Evolutionary conservation across 2,329 filamentous ascomycete species (phyloP).

Genomic region (Apiospora aurea): DNA sequence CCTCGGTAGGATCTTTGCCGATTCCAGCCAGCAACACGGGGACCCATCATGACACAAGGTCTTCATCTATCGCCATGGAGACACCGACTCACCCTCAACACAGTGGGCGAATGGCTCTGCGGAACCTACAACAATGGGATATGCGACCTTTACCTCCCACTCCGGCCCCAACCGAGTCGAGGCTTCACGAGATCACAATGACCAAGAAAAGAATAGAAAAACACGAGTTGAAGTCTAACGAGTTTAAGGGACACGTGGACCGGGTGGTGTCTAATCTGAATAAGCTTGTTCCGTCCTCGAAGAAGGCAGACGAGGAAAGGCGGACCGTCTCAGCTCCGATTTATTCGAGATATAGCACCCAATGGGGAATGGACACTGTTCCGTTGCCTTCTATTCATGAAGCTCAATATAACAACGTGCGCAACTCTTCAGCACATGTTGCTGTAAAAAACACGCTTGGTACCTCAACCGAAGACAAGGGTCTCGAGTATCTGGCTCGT

Average conservation of each 20-base stretch:
- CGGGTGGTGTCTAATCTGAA: slow-evolving; percentile 32
- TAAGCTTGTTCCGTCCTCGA: slow-evolving; percentile 26
- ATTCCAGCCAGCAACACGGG: neutral
- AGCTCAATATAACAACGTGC: slow-evolving; percentile 44
- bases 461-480: slow-evolving; percentile 42
- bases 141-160: slow-evolving; percentile 58
- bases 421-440: slow-evolving; percentile 55
- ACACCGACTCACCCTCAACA: slow-evolving; percentile 30
- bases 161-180: slow-evolving; percentile 47
- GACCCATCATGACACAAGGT: slow-evolving; percentile 16
- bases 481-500: slow-evolving; percentile 53
- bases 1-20: neutral
- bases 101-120: slow-evolving; percentile 25
- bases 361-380: slow-evolving; percentile 44
- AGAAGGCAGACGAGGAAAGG: slow-evolving; percentile 46
- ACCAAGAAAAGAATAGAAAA: slow-evolving; percentile 33
- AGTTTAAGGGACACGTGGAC: slow-evolving; percentile 30
- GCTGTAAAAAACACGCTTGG: slow-evolving; percentile 32
- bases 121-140: slow-evolving; percentile 47
- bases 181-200: slow-evolving; percentile 35
- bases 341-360: slow-evolving; percentile 49
- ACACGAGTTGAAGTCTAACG: slow-evolving; percentile 16
- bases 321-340: slow-evolving; percentile 60
- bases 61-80: slow-evolving; percentile 24
- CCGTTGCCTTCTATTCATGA: slow-evolving; percentile 59